phyloP scores from a whole-genome alignment of 768 basidiomycete species.

The Mycena albidolilacea region DNA sequence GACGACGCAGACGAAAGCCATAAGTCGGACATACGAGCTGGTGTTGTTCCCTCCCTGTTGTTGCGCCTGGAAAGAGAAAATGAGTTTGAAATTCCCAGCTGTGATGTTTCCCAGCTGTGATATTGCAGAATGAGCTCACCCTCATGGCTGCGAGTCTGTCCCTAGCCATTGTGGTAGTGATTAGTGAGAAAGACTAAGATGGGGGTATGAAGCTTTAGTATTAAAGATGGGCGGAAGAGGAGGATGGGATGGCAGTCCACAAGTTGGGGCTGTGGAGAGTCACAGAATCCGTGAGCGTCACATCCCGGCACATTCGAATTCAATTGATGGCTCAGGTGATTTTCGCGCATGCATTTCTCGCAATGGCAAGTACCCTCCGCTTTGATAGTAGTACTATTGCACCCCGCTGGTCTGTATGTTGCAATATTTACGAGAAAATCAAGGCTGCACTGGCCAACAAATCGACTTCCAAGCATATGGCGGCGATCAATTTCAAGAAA shows the following conservation, averaged over 20 bases:
- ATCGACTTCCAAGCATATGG: no score
- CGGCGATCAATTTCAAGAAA: no score
- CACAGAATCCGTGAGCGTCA: neutral
- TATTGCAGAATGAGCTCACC: constrained; percentile 58
- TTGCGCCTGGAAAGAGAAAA: constrained; percentile 67
- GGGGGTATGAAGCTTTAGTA: constrained; percentile 40
- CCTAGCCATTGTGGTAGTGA: constrained; percentile 76
- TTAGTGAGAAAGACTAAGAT: constrained; percentile 32
- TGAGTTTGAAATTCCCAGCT: constrained; percentile 13
- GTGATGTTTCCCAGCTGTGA: neutral
- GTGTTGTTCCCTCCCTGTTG: constrained; percentile 71
- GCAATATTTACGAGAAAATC: no score
- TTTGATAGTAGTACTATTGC: no score
- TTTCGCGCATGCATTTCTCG: neutral
- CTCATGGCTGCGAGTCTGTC: constrained; percentile 93
- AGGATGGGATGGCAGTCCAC: constrained; percentile 15
- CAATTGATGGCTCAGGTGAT: neutral
- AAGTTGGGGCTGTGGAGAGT: constrained; percentile 19
- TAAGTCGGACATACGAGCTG: constrained; percentile 58
- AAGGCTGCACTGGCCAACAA: no score
- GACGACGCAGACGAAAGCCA: constrained; percentile 19
- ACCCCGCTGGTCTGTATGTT: no score
- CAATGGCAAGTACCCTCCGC: neutral
- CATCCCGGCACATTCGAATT: neutral
- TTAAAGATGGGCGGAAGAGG: constrained; percentile 30